Conservation (phyloP, 192 early-diverging fungal genomes). For the Gryganskiella cystojenkinii region DNA sequence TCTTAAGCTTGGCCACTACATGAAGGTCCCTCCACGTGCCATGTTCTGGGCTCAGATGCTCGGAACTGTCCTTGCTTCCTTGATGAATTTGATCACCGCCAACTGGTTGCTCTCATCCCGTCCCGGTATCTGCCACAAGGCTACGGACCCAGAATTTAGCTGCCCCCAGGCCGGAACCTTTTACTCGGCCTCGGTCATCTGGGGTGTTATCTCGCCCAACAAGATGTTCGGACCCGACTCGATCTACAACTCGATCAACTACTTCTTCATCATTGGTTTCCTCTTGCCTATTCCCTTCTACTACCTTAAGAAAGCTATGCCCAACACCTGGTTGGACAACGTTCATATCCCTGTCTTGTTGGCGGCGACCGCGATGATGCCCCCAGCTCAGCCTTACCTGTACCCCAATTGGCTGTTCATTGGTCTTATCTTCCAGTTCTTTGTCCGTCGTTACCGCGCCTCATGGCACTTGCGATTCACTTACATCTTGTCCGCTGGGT, state of each 20-base stretch:
- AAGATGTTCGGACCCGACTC: constrained; percentile 62
- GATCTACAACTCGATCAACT: constrained; percentile 44
- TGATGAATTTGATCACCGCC: constrained; percentile 59
- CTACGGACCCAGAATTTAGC: constrained; percentile 15
- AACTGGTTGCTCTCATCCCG: constrained; percentile 50
- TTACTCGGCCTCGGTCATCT: constrained; percentile 71
- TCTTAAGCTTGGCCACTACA: constrained; percentile 67
- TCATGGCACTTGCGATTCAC: constrained; percentile 70
- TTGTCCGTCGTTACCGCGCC: constrained; percentile 53
- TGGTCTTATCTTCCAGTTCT: constrained; percentile 62
- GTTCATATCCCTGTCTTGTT: constrained; percentile 65
- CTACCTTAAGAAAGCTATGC: constrained; percentile 59
- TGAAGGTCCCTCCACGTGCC: not conserved
- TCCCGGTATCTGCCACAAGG: constrained; percentile 34
- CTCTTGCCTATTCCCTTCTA: constrained; percentile 66
- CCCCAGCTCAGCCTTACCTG: constrained; percentile 56
- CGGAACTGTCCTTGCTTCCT: constrained; percentile 63
- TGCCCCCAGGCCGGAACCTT: constrained; percentile 61
- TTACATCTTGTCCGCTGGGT: constrained; percentile 68
- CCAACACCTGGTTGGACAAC: constrained; percentile 51
- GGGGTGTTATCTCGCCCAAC: constrained; percentile 75
- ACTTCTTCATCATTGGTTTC: constrained; percentile 59
- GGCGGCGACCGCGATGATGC: constrained; percentile 57
- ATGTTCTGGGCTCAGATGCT: constrained; percentile 68
- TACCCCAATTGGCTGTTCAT: constrained; percentile 42